phyloP scores from a whole-genome alignment of 2,329 filamentous ascomycete species.

The Neopestalotiopsis sp. region DNA sequence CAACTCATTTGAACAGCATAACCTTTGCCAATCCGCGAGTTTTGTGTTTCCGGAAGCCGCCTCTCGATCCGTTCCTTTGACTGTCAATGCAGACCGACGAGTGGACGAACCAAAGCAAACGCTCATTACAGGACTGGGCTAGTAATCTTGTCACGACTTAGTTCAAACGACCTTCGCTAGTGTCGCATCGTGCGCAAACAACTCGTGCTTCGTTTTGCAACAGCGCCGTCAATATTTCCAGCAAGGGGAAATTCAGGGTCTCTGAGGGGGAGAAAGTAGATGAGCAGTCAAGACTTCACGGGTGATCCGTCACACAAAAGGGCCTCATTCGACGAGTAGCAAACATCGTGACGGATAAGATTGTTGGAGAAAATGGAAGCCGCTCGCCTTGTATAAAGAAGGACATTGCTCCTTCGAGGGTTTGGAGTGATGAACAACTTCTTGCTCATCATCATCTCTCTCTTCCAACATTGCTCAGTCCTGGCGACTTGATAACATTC shows the following conservation, averaged over 20 bases:
- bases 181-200: neutral
- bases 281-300: neutral
- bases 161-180: neutral
- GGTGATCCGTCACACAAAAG: neutral
- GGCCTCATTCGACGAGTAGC: neutral
- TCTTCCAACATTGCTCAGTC: no score
- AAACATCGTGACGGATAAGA: neutral
- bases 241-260: neutral
- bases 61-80: no score
- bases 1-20: no score
- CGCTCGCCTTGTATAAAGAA: no score
- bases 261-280: neutral
- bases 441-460: no score
- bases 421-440: no score
- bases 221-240: neutral
- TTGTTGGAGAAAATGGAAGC: no score
- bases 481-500: no score
- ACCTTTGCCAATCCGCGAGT: no score
- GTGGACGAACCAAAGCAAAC: neutral
- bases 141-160: neutral
- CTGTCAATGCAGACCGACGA: no score
- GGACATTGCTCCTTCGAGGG: no score
- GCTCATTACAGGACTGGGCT: neutral
- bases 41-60: no score
- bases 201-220: neutral